These are phyloP conservation scores for Mycena haematopus DNA, from an alignment of 768 basidiomycete species.

Conservation along the genomic window DNA sequence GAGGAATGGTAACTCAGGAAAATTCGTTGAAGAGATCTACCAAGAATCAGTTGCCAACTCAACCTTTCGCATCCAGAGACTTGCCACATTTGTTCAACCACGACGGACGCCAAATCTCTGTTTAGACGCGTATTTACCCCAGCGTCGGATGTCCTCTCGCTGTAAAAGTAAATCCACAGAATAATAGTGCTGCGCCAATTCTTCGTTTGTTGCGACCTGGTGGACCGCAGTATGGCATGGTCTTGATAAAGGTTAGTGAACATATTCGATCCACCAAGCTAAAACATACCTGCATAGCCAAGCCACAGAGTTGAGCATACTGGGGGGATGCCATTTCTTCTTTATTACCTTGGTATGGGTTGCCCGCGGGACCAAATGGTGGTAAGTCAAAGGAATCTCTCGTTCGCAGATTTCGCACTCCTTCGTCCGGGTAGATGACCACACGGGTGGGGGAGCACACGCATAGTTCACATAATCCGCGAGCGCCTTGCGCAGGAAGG, in stretches of 20 bases:
- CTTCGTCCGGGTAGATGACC: constrained; percentile 56
- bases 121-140: constrained; percentile 49
- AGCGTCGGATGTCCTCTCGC: constrained; percentile 62
- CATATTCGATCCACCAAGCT: background rate
- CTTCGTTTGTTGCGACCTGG: constrained; percentile 54
- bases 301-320: constrained; percentile 61
- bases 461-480: constrained; percentile 51
- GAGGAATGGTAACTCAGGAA: too few species aligned
- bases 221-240: constrained; percentile 62
- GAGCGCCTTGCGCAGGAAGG: constrained; percentile 49
- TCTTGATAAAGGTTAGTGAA: constrained; percentile 35
- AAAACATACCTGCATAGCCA: constrained; percentile 59
- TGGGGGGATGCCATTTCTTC: constrained; percentile 61
- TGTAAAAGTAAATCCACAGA: constrained; percentile 56
- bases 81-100: constrained; percentile 1
- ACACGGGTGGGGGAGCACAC: constrained; percentile 56
- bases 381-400: constrained; percentile 63
- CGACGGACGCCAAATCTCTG: constrained; percentile 23
- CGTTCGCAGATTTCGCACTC: constrained; percentile 68
- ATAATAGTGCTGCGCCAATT: constrained; percentile 55
- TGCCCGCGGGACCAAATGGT: constrained; percentile 64
- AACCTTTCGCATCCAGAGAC: background rate
- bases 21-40: too few species aligned
- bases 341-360: constrained; percentile 61
- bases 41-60: too few species aligned